phyloP scores from a whole-genome alignment of 148 eudicot genomes.

The Camellia sinensis region DNA sequence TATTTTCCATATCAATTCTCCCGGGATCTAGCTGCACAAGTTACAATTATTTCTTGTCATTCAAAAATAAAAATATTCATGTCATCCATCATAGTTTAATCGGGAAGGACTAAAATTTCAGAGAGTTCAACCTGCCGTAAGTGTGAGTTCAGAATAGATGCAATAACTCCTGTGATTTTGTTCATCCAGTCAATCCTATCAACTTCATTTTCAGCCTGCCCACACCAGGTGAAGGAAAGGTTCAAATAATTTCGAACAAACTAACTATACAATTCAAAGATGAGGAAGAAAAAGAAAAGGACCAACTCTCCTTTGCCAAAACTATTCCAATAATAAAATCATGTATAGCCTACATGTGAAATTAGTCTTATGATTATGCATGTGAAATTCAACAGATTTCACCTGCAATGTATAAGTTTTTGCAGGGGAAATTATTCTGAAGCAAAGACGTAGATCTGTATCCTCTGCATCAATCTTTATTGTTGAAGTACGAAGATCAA shows the following conservation, averaged over 20 bases:
- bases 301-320: neutral
- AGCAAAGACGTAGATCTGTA: constrained; percentile 83
- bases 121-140: constrained; percentile 55
- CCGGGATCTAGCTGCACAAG: constrained; percentile 46
- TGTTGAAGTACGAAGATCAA: constrained; percentile 84
- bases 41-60: constrained; percentile 19
- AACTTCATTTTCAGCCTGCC: constrained; percentile 90
- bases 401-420: constrained; percentile 93
- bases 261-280: neutral
- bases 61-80: constrained; percentile 1
- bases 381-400: constrained; percentile 2
- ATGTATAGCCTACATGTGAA: neutral
- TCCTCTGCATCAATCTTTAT: constrained; percentile 93
- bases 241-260: neutral
- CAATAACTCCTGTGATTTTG: constrained; percentile 81
- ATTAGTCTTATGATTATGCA: neutral
- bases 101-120: constrained; percentile 8
- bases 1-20: constrained; percentile 30
- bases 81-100: constrained; percentile 3
- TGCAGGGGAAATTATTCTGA: constrained; percentile 85
- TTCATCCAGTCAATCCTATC: constrained; percentile 93
- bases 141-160: constrained; percentile 84
- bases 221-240: constrained; percentile 21
- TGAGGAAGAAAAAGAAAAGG: neutral
- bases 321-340: neutral